These are phyloP conservation scores for Hanseniaspora gamundiae DNA, from an alignment of 1,139 yeast genomes.

Conservation along the genomic window DNA sequence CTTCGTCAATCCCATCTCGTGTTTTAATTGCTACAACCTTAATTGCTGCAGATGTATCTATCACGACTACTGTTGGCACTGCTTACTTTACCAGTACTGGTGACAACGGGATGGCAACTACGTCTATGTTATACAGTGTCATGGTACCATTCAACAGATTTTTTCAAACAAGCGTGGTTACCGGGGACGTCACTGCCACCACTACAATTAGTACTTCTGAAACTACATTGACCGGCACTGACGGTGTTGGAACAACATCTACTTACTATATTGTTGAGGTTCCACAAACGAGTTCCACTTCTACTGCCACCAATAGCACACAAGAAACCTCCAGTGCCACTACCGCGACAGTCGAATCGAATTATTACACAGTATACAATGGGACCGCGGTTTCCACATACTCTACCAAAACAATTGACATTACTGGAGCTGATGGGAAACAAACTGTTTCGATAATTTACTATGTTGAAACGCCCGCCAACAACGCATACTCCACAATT, in stretches of 20 bases:
- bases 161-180: neutral
- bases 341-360: too few species aligned
- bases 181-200: neutral
- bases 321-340: too few species aligned
- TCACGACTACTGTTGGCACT: neutral
- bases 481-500: neutral
- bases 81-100: conserved; percentile 3
- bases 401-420: too few species aligned
- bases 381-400: neutral
- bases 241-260: too few species aligned
- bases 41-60: neutral
- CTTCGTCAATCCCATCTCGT: neutral
- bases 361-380: too few species aligned
- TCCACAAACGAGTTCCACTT: too few species aligned
- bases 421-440: neutral
- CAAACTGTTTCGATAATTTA: conserved; percentile 8
- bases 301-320: too few species aligned
- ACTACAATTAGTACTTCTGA: too few species aligned
- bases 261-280: too few species aligned
- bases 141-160: conserved; percentile 5
- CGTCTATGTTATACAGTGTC: conserved; percentile 7
- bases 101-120: conserved; percentile 6
- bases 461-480: conserved; percentile 5
- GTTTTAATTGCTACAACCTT: neutral
- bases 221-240: too few species aligned